Percentiles rank a stretch among this genome's conserved stretches.
Conservation (phyloP, 257 asterid genomes). For the Penstemon barbatus region DNA sequence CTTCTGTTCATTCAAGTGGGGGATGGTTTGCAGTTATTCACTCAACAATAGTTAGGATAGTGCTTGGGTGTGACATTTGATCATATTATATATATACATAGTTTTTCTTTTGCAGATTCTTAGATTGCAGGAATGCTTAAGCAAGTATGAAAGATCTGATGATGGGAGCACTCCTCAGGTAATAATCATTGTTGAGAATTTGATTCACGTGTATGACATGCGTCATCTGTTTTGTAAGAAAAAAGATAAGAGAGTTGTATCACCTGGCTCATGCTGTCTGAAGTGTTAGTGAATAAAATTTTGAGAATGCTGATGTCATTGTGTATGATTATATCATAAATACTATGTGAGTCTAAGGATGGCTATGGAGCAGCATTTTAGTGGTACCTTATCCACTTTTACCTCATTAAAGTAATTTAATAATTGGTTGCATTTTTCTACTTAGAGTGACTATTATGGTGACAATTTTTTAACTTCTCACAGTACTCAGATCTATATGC, state of each 20-base stretch:
- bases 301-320: slow-evolving; percentile 3
- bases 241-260: not conserved
- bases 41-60: slow-evolving; percentile 12
- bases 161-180: slow-evolving; percentile 97
- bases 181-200: slow-evolving; percentile 31
- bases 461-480: not conserved
- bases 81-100: slow-evolving; percentile 12
- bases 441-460: not conserved
- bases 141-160: slow-evolving; percentile 85
- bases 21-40: slow-evolving; percentile 11
- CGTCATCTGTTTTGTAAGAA: slow-evolving; percentile 13
- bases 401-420: not conserved
- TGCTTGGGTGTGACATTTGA: slow-evolving; percentile 23
- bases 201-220: slow-evolving; percentile 15
- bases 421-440: not conserved
- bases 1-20: slow-evolving; percentile 14
- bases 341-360: slow-evolving; percentile 4
- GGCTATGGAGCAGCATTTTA: slow-evolving; percentile 4
- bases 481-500: slow-evolving; percentile 9
- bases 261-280: slow-evolving; percentile 7
- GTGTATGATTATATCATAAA: not conserved
- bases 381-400: not conserved
- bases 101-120: slow-evolving; percentile 63
- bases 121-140: slow-evolving; percentile 82
- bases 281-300: not conserved